Base-by-base conservation (phyloP, 257 asterid genomes). In the Solanum tacnaense region DNA sequence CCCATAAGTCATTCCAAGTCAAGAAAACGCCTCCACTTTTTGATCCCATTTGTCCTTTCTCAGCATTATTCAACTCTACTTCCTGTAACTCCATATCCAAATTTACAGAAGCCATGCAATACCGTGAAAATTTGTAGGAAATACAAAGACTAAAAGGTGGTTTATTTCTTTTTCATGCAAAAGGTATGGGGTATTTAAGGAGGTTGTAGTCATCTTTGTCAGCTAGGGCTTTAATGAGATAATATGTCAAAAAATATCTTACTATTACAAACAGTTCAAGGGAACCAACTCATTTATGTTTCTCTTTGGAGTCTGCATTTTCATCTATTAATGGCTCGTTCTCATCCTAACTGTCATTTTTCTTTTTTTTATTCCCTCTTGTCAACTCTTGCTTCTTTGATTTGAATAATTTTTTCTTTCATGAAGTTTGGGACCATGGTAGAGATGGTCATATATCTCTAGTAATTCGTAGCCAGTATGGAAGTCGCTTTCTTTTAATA, bases 1-100 rank as follows among this genome's bases (percentile, higher is more conserved):
- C 88, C 90, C 90, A 88, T 31, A 88, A 46, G 81, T 88, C 86
- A 44, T 85, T 81, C 90, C 90, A 88, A 13, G 90, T 88, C 60
- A 88, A 49, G 58, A 32, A 56, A 49, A 68, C 82, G n/a, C 84
- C 90, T 34, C n/a, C 7, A 49, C 18, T 49, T 46, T 82, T 49
- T 49, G 86, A 49, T 49, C 70, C 70, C 86, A 29, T 29, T 49
- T 31, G 27, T 3, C 85, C 85, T 34, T 79, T 79, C 27, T 7
- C 39, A 25, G 38, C 67, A 79, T 44, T 44, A 44, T 79, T 27
- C 85, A 79, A 44, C 8, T 79, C 67, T 79, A 27, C 38, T 79
- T 79, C 84, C 13, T 25, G 84, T 0, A 39, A 39, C 84, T 76
- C 84, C 36, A 78, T 41, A 13, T 32, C 41, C 70, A 82, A 82